Base-by-base conservation (phyloP, 768 basidiomycete species). In the Kwoniella newhampshirensis region DNA sequence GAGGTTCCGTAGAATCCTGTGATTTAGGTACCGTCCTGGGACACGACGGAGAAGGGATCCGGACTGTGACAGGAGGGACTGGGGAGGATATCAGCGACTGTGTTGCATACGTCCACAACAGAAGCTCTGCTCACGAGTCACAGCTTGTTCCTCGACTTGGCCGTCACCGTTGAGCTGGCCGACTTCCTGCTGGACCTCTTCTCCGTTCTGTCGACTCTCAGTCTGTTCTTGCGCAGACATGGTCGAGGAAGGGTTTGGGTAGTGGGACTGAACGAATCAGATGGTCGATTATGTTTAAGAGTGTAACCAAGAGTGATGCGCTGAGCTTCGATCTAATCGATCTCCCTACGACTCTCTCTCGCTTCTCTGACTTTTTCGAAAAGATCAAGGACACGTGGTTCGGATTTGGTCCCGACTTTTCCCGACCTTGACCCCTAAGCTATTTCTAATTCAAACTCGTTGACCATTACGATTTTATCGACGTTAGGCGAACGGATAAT, bases 31-130 rank as follows among this genome's bases (percentile, higher is more conserved):
- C 52, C 2, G 75, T 76, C 32, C 72, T 60, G 8, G 67, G 4
- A 51, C 67, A 60, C 20, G 61, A 42, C 4, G 75, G 75, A 7
- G 66, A 41, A 9, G 71, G 70, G 13, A 76, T 53, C n/a, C 60
- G 67, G 27, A 76, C 58, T 12, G 63, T 68, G 3, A 76, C 57
- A n/a, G 67, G 69, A 30, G 67, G 62, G 42, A 68, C 73, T 75
- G 45, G 15, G 20, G 23, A 23, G 21, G 9, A 13, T 42, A 39
- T 3, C 13, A n/a, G 6, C 32, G 32, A 32, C 13, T 32, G 13
- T 6, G 7, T 32, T 6, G 7, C 32, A 32, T 32, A 32, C 17
- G 17, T 8, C 40, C 17, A 7, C 6, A 42, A 32, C 32, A 32
- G 32, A 32, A 13, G 32, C 6, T 6, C 3, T 4, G 28, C 52